phyloP scores from a whole-genome alignment of 805 yeast genomes.

The Zygosaccharomyces siamensis region DNA sequence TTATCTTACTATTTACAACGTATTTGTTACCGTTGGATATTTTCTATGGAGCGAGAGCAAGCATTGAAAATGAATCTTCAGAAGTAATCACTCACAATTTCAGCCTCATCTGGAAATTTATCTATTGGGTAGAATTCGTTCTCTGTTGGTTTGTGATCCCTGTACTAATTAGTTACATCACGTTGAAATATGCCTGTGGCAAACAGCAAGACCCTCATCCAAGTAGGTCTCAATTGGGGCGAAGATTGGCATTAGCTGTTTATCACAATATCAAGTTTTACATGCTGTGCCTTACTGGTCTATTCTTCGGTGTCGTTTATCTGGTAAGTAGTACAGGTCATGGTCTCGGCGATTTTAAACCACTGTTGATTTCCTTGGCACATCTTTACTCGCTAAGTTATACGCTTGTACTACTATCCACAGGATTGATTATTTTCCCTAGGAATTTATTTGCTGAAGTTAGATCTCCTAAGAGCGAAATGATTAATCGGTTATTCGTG shows the following conservation, averaged over 20 bases:
- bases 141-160: conserved; percentile 34
- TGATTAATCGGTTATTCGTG: conserved; percentile 25
- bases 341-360: conserved; percentile 25
- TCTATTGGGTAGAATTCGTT: conserved; percentile 31
- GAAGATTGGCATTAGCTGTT: conserved; percentile 23
- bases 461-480: conserved; percentile 14
- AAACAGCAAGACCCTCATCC: conserved; percentile 4
- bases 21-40: conserved; percentile 31
- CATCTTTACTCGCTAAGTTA: conserved; percentile 33
- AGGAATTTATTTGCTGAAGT: conserved; percentile 18
- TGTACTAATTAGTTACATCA: conserved; percentile 29
- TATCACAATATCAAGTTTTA: conserved; percentile 30
- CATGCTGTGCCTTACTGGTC: conserved; percentile 21
- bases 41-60: conserved; percentile 15
- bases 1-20: conserved; percentile 26
- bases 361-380: conserved; percentile 30
- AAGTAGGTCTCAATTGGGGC: conserved; percentile 10
- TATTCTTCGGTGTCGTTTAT: conserved; percentile 26
- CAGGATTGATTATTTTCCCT: conserved; percentile 31
- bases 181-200: conserved; percentile 26
- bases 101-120: conserved; percentile 22
- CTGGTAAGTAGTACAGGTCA: conserved; percentile 25
- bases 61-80: background rate
- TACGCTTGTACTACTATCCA: conserved; percentile 26
- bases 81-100: conserved; percentile 13